Evolutionary conservation across 2,329 filamentous ascomycete genomes (phyloP).

Genomic region (Fusarium sp.): DNA sequence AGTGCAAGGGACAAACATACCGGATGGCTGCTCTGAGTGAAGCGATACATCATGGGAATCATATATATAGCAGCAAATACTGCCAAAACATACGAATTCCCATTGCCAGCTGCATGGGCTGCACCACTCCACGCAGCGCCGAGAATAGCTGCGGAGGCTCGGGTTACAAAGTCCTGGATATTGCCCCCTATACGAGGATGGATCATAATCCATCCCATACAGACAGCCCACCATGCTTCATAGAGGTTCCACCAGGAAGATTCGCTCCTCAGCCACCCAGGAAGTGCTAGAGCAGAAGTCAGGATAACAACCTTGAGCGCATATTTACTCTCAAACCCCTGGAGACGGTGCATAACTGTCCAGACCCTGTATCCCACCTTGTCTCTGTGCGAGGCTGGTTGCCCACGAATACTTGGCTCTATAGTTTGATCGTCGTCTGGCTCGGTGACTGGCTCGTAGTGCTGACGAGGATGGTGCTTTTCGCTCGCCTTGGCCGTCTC

Average conservation of each 20-base stretch:
- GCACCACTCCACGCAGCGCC: conserved; percentile 67
- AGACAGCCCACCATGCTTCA: conserved; percentile 68
- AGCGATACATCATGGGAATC: conserved; percentile 69
- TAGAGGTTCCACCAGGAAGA: conserved; percentile 65
- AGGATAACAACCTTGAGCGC: conserved; percentile 66
- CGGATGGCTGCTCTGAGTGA: conserved; percentile 64
- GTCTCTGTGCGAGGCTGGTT: conserved; percentile 49
- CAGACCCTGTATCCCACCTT: conserved; percentile 60
- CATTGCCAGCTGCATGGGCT: conserved; percentile 61
- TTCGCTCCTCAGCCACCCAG: conserved; percentile 61
- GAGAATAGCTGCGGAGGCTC: conserved; percentile 60
- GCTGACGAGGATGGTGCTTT: conserved; percentile 42
- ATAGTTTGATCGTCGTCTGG: conserved; percentile 51
- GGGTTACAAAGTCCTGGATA: conserved; percentile 65
- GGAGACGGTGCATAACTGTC: conserved; percentile 61
- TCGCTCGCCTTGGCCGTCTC: conserved; percentile 56
- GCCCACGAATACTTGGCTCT: conserved; percentile 53
- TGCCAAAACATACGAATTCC: conserved; percentile 66
- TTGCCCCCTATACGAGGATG: conserved; percentile 65
- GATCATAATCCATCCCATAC: conserved; percentile 66
- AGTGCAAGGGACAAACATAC: conserved; percentile 45
- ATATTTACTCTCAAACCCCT: conserved; percentile 68
- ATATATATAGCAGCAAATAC: conserved; percentile 67
- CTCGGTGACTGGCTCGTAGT: conserved; percentile 39
- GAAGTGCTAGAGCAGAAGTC: conserved; percentile 63